Evolutionary conservation across 352 stramenopile genomes (phyloP).

Genomic region (Globisporangium echinulatum): DNA sequence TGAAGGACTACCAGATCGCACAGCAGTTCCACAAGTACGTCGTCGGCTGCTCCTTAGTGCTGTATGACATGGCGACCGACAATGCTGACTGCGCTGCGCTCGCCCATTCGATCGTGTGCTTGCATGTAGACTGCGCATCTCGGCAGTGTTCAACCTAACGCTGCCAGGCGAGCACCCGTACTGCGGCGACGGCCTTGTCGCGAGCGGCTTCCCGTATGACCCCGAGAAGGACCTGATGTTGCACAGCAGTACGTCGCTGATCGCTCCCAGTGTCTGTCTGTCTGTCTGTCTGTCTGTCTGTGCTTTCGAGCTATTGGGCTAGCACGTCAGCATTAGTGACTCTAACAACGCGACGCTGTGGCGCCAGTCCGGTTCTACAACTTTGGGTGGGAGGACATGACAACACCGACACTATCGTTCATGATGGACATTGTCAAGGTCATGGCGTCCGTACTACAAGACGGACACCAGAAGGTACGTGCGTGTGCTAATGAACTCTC

Average conservation of each 20-base stretch:
- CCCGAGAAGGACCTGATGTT: constrained; percentile 84
- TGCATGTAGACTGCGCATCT: constrained; percentile 55
- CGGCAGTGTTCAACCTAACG: constrained; percentile 88
- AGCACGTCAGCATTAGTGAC: no score
- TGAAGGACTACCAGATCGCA: constrained; percentile 74
- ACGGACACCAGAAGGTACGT: constrained; percentile 50
- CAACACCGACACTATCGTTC: constrained; percentile 72
- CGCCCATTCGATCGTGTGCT: neutral
- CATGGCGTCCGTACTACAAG: constrained; percentile 65
- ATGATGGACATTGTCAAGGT: constrained; percentile 88
- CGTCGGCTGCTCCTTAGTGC: neutral
- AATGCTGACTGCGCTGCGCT: no score
- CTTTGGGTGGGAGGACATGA: constrained; percentile 91
- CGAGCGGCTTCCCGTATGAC: constrained; percentile 84
- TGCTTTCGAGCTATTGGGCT: no score
- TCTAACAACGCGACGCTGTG: neutral
- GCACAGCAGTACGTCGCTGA: constrained; percentile 53
- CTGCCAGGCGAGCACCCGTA: constrained; percentile 88
- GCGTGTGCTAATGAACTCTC: neutral
- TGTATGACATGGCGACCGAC: no score
- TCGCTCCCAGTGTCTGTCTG: neutral
- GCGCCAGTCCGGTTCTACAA: constrained; percentile 84
- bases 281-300: no score
- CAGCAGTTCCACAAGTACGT: constrained; percentile 75
- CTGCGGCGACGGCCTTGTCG: constrained; percentile 75